Conservation (phyloP, 768 basidiomycete species). For the Leccinum broughii region DNA sequence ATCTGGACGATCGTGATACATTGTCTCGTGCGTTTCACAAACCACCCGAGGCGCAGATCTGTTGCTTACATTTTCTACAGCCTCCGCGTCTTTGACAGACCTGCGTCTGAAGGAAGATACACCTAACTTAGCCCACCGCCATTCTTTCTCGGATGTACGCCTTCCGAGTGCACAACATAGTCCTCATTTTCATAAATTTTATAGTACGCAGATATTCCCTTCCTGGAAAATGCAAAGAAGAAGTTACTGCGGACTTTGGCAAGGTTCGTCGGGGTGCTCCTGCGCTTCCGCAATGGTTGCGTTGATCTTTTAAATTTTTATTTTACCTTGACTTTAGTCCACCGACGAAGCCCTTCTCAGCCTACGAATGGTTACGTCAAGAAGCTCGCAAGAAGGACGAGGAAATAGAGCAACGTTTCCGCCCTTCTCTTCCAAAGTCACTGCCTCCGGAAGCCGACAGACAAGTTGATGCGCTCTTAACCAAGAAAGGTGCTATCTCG, state of each 20-base stretch:
- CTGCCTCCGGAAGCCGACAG: slow-evolving; percentile 60
- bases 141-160: slow-evolving; percentile 45
- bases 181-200: slow-evolving; percentile 11
- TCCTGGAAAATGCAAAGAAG: slow-evolving; percentile 59
- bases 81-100: slow-evolving; percentile 53
- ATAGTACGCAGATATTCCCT: slow-evolving; percentile 42
- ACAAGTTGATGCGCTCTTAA: slow-evolving; percentile 55
- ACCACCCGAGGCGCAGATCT: neutral
- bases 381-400: slow-evolving; percentile 54
- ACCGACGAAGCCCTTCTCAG: slow-evolving; percentile 48
- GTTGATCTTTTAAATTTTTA: neutral
- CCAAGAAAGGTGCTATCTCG: slow-evolving; percentile 57
- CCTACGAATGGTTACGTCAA: slow-evolving; percentile 56
- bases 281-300: neutral
- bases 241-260: slow-evolving; percentile 61
- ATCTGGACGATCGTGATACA: slow-evolving; percentile 34
- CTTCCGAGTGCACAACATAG: neutral
- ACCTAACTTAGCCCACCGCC: slow-evolving; percentile 36
- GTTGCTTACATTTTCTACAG: slow-evolving; percentile 30
- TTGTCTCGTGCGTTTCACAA: slow-evolving; percentile 40
- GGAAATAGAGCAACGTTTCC: slow-evolving; percentile 60
- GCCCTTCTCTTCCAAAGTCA: slow-evolving; percentile 52
- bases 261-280: slow-evolving; percentile 41
- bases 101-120: slow-evolving; percentile 36
- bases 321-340: slow-evolving; percentile 31